A percentile compares a stretch with the other conserved stretches of the same genome.
Evolutionary conservation across 2,329 filamentous ascomycete species (phyloP).

Genomic region (Chaetomiaceae sp.): DNA sequence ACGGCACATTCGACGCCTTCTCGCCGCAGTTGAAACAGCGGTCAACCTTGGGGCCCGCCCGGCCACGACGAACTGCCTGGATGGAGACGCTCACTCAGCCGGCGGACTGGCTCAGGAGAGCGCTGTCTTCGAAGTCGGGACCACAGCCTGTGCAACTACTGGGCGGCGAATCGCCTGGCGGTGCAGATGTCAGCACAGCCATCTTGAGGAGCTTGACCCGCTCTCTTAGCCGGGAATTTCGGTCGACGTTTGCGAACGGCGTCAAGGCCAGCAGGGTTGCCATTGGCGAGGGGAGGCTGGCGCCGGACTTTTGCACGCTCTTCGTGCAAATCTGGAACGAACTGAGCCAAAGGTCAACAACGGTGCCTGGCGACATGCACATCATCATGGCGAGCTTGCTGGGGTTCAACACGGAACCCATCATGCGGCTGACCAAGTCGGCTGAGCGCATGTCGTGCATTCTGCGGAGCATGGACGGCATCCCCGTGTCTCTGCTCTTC

Average conservation of each 20-base stretch:
- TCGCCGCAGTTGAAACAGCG: slow-evolving; percentile 8
- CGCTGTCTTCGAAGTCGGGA: background rate
- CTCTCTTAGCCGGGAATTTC: slow-evolving; percentile 15
- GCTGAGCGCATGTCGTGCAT: slow-evolving; percentile 20
- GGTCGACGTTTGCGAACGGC: slow-evolving; percentile 16
- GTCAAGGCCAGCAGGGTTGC: slow-evolving; percentile 13
- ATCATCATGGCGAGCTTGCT: slow-evolving; percentile 19
- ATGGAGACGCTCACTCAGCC: slow-evolving; percentile 12
- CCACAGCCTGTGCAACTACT: slow-evolving; percentile 2
- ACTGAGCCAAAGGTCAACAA: slow-evolving; percentile 17
- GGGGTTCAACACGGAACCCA: slow-evolving; percentile 17
- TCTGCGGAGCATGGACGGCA: slow-evolving; percentile 18
- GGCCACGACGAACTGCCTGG: background rate
- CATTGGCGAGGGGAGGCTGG: slow-evolving; percentile 8
- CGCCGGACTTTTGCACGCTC: slow-evolving; percentile 18
- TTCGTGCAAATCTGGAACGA: slow-evolving; percentile 22
- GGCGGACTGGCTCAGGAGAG: slow-evolving; percentile 1
- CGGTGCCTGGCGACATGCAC: slow-evolving; percentile 18
- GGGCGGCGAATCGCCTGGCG: slow-evolving; percentile 2
- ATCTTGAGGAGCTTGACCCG: slow-evolving; percentile 15
- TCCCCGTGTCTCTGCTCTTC: slow-evolving; percentile 20
- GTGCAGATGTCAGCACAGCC: slow-evolving; percentile 6
- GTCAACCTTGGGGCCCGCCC: background rate
- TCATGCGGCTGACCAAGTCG: slow-evolving; percentile 16
- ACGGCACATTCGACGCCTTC: slow-evolving; percentile 19